These are phyloP conservation scores for Stereum hirsutum DNA, from an alignment of 1,284 basidiomycete genomes.

Conservation along the genomic window DNA sequence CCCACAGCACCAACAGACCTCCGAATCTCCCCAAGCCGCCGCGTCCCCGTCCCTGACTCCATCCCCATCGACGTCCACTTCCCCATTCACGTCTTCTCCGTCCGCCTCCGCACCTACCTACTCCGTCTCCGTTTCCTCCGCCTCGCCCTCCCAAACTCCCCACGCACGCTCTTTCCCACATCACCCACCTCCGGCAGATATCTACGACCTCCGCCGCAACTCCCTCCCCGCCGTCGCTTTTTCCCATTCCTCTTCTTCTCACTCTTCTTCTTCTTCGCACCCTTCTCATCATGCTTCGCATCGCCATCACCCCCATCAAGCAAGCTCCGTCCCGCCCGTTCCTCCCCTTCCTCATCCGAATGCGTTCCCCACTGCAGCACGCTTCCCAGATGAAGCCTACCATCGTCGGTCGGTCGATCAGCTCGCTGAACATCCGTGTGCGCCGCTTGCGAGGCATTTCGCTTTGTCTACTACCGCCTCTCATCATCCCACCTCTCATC, in stretches of 20 bases:
- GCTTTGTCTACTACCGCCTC: not conserved
- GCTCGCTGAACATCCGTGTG: conserved; percentile 8
- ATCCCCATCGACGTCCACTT: not conserved
- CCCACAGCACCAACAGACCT: not conserved
- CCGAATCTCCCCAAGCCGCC: not conserved
- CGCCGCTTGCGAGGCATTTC: conserved; percentile 4
- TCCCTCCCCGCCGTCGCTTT: conserved; percentile 2
- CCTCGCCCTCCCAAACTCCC: not conserved
- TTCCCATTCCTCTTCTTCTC: not conserved
- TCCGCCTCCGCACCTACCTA: not conserved
- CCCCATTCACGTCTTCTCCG: not conserved
- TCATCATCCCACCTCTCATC: conserved; percentile 8
- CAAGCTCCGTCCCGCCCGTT: too few relatives aligned
- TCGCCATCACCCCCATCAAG: conserved; percentile 2
- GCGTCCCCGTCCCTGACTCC: not conserved
- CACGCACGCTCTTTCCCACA: not conserved
- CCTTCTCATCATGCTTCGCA: conserved; percentile 5
- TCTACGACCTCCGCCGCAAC: conserved; percentile 3
- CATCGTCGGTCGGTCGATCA: conserved; percentile 10
- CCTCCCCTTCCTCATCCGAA: too few relatives aligned
- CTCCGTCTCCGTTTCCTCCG: not conserved
- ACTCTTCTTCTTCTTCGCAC: not conserved
- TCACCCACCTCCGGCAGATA: not conserved
- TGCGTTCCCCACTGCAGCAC: conserved; percentile 8
- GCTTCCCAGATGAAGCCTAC: conserved; percentile 3